Evolutionary conservation across 257 asterid genomes (phyloP).

Genomic region (Lithospermum erythrorhizon): DNA sequence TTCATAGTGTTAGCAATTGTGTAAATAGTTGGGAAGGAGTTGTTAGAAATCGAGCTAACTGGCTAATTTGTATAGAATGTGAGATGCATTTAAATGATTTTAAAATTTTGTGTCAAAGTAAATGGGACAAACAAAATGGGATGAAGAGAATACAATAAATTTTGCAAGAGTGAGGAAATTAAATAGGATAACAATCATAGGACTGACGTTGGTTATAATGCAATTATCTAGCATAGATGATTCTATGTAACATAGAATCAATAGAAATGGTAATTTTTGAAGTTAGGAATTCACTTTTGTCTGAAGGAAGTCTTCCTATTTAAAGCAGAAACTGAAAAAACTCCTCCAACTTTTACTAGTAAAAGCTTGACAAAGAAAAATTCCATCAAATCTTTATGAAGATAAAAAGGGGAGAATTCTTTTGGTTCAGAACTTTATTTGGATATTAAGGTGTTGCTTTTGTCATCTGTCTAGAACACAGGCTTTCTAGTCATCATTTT

Average conservation of each 20-base stretch:
- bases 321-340: neutral
- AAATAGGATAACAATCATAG: too few relatives aligned
- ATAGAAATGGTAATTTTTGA: constrained; percentile 9
- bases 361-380: neutral
- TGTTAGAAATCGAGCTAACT: too few relatives aligned
- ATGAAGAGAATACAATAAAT: too few relatives aligned
- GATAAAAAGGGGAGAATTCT: neutral
- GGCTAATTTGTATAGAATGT: too few relatives aligned
- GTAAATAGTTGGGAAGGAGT: too few relatives aligned
- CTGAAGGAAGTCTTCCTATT: neutral
- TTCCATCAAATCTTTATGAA: neutral
- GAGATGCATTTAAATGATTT: too few relatives aligned
- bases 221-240: neutral
- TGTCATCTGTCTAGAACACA: neutral
- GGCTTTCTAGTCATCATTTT: neutral
- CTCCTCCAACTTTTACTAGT: neutral
- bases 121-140: too few relatives aligned
- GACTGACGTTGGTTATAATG: too few relatives aligned
- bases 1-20: too few relatives aligned
- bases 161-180: too few relatives aligned
- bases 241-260: constrained; percentile 10
- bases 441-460: neutral
- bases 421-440: neutral
- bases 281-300: neutral
- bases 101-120: too few relatives aligned